Conservation (phyloP, 1,139 yeast genomes). For the Taiozyma sp. region DNA sequence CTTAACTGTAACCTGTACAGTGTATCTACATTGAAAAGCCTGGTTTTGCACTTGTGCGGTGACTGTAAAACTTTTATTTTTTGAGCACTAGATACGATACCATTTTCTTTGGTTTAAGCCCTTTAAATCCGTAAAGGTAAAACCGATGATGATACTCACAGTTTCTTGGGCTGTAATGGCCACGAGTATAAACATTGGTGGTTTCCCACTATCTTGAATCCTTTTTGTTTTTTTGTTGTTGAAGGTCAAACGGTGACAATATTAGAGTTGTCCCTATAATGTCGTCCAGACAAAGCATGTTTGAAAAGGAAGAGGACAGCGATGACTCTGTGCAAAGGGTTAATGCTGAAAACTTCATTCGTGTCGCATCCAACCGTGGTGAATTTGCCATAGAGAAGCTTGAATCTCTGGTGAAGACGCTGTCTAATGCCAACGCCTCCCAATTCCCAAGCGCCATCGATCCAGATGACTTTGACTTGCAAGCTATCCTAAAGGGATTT, state of each 20-base stretch:
- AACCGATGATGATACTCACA: no score
- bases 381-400: not conserved
- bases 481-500: constrained; percentile 26
- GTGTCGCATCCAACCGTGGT: constrained; percentile 2
- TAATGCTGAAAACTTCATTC: not conserved
- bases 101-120: no score
- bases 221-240: not conserved
- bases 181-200: no score
- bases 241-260: not conserved
- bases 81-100: no score
- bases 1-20: no score
- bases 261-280: not conserved
- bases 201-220: not conserved
- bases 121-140: no score
- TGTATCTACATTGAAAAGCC: no score
- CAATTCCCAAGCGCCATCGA: constrained; percentile 14
- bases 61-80: no score
- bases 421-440: constrained; percentile 1
- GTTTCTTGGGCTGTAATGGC: no score
- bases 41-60: no score
- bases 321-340: not conserved
- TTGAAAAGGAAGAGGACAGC: not conserved
- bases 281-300: not conserved
- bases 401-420: not conserved
- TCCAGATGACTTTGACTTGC: constrained; percentile 28